These are phyloP conservation scores for Tephrocybe sp. DNA, from an alignment of 768 basidiomycete genomes.

Conservation along the genomic window DNA sequence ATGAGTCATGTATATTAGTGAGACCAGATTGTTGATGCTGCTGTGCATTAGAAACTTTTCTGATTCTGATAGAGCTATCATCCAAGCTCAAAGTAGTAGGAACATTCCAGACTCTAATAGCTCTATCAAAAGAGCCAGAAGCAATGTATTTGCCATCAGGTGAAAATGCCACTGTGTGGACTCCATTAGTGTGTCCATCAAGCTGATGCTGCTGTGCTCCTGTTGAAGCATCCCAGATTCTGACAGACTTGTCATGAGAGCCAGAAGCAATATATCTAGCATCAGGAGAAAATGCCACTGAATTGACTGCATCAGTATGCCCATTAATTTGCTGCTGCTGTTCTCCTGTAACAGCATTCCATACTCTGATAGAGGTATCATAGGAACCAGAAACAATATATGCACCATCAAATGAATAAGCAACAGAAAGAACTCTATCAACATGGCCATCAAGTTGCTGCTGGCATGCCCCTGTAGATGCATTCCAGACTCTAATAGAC, in stretches of 20 bases:
- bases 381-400: neutral
- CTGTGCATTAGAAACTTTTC: neutral
- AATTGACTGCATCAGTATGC: neutral
- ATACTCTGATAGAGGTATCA: too few species aligned
- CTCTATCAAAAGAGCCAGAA: neutral
- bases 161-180: too few species aligned
- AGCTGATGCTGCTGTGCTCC: too few species aligned
- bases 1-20: neutral
- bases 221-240: too few species aligned
- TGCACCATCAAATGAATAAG: too few species aligned
- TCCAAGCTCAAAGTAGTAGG: neutral
- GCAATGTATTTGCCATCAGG: neutral
- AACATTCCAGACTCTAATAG: neutral
- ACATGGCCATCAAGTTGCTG: too few species aligned
- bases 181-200: too few species aligned
- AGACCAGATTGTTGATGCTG: neutral
- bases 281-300: neutral
- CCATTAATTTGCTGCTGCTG: neutral
- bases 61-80: neutral
- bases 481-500: neutral
- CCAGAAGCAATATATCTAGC: too few species aligned
- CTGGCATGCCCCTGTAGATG: neutral
- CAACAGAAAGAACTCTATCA: too few species aligned
- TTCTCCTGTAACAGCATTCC: too few species aligned
- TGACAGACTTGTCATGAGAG: too few species aligned